phyloP scores from a whole-genome alignment of 345 rosid genomes.

The Citrus trifoliata region DNA sequence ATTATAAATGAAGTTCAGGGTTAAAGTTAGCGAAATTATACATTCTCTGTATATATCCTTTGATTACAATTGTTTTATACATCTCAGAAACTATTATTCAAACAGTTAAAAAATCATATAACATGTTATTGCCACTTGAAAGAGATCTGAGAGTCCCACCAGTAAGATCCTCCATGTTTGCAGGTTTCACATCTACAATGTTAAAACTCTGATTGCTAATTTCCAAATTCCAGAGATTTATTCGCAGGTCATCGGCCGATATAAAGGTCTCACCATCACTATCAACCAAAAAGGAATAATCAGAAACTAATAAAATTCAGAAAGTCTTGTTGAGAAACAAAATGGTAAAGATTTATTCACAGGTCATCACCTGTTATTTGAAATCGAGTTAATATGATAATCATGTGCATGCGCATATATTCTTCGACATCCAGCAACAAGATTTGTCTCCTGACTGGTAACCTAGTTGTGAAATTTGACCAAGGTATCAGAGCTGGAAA shows the following conservation, averaged over 20 bases:
- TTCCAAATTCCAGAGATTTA: conserved; percentile 67
- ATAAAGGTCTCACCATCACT: conserved; percentile 68
- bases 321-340: neutral
- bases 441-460: conserved; percentile 76
- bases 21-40: neutral
- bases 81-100: neutral
- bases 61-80: neutral
- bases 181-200: conserved; percentile 56
- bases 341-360: conserved; percentile 9
- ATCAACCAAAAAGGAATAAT: conserved; percentile 4
- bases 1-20: neutral
- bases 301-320: neutral
- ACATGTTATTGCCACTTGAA: neutral
- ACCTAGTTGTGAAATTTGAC: conserved; percentile 61
- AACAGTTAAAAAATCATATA: neutral
- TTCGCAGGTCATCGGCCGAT: conserved; percentile 65
- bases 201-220: conserved; percentile 65
- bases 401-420: conserved; percentile 98
- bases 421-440: conserved; percentile 92
- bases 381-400: conserved; percentile 96
- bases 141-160: conserved; percentile 28
- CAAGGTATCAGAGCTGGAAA: neutral
- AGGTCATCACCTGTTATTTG: conserved; percentile 70
- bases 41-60: too few relatives aligned
- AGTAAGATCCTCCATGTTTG: conserved; percentile 64